phyloP scores from a whole-genome alignment of 148 eudicot species.

The Silene uniflora region DNA sequence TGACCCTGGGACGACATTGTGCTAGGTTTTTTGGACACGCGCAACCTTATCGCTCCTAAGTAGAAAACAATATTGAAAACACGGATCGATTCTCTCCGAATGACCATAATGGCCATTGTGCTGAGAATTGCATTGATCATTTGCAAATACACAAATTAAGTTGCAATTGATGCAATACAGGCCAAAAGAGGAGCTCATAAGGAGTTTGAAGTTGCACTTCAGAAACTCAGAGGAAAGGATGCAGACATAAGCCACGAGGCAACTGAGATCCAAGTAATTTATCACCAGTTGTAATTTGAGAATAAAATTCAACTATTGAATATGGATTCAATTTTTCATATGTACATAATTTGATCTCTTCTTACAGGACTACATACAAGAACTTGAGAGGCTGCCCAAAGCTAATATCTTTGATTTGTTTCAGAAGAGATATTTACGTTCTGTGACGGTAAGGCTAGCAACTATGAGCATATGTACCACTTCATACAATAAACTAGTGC shows the following conservation, averaged over 20 bases:
- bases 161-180: constrained; percentile 29
- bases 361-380: constrained; percentile 57
- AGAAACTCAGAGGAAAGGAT: constrained; percentile 69
- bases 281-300: not conserved
- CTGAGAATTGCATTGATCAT: too few species aligned
- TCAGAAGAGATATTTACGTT: constrained; percentile 61
- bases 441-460: constrained; percentile 49
- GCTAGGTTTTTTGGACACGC: too few species aligned
- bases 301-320: not conserved
- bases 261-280: constrained; percentile 66
- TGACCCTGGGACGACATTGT: too few species aligned
- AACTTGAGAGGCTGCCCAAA: constrained; percentile 68
- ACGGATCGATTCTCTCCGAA: too few species aligned
- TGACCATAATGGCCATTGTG: too few species aligned
- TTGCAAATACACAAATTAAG: too few species aligned
- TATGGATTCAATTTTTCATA: not conserved
- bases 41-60: too few species aligned
- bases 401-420: constrained; percentile 67
- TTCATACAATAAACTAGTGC: too few species aligned
- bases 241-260: constrained; percentile 65
- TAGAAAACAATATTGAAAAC: too few species aligned
- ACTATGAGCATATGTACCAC: too few species aligned
- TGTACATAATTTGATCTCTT: constrained; percentile 6
- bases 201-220: constrained; percentile 65
- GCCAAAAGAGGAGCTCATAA: constrained; percentile 58